These are phyloP conservation scores for Cladophialophora bantiana DNA, from an alignment of 2,329 filamentous ascomycete genomes.

Conservation along the genomic window DNA sequence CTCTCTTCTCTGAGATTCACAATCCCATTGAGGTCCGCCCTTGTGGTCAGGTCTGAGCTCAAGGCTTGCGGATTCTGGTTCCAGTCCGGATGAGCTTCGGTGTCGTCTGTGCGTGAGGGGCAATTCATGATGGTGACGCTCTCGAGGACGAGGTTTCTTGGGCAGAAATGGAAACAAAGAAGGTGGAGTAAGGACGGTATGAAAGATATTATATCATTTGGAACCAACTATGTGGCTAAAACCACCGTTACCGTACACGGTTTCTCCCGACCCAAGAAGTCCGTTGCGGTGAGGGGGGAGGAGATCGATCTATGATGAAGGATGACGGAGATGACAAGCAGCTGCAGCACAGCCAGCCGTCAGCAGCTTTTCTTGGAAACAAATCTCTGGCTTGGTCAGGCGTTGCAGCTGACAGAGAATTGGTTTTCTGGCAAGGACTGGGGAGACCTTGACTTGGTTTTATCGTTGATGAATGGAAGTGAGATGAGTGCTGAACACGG, in stretches of 20 bases:
- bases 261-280: conserved; percentile 15
- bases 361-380: conserved; percentile 23
- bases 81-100: conserved; percentile 59
- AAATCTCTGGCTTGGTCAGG: conserved; percentile 1
- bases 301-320: conserved; percentile 13
- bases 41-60: conserved; percentile 66
- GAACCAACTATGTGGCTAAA: conserved; percentile 4
- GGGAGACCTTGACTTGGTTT: neutral
- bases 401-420: conserved; percentile 4
- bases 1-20: conserved; percentile 64
- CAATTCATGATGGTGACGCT: conserved; percentile 64
- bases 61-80: conserved; percentile 68
- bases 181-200: conserved; percentile 1
- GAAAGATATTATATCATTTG: conserved; percentile 9
- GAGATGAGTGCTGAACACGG: neutral
- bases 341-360: conserved; percentile 14
- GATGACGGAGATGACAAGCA: neutral
- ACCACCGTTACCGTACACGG: conserved; percentile 10
- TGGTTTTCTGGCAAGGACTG: neutral
- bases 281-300: conserved; percentile 12
- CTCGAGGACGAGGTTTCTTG: neutral
- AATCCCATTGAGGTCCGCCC: conserved; percentile 67
- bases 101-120: conserved; percentile 67
- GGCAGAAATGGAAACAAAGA: conserved; percentile 8
- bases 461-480: neutral